Evolutionary conservation across 108 stramenopile genomes (phyloP).

Genomic region (Seminavis robusta): DNA sequence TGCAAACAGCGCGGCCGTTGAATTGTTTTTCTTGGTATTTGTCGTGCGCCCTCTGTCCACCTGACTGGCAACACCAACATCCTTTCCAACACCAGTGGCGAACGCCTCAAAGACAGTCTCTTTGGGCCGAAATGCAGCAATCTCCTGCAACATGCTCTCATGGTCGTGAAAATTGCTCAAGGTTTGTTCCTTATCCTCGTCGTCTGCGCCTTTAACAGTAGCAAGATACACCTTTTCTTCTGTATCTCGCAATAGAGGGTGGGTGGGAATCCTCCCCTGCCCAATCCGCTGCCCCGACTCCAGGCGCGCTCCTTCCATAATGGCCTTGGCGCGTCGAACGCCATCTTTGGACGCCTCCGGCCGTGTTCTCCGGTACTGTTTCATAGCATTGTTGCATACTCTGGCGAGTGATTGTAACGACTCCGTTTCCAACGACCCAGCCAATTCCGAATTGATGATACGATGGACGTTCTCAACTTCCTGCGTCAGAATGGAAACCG

Average conservation of each 20-base stretch:
- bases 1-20: slow-evolving; percentile 67
- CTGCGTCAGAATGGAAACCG: slow-evolving; percentile 85
- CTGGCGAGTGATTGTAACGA: slow-evolving; percentile 51
- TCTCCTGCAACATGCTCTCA: slow-evolving; percentile 77
- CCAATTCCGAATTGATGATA: slow-evolving; percentile 75
- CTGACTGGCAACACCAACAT: slow-evolving; percentile 64
- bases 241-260: slow-evolving; percentile 69
- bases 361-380: slow-evolving; percentile 91
- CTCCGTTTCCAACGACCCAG: slow-evolving; percentile 69
- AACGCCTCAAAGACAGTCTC: slow-evolving; percentile 97
- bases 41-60: slow-evolving; percentile 74
- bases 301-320: slow-evolving; percentile 76
- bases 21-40: slow-evolving; percentile 41
- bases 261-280: slow-evolving; percentile 59
- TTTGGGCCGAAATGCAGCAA: slow-evolving; percentile 93
- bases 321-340: slow-evolving; percentile 78
- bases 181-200: slow-evolving; percentile 25
- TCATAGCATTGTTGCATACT: slow-evolving; percentile 87
- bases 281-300: slow-evolving; percentile 59
- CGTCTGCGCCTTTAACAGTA: neutral
- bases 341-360: slow-evolving; percentile 87
- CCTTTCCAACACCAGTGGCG: slow-evolving; percentile 81
- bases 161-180: slow-evolving; percentile 52
- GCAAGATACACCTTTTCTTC: slow-evolving; percentile 26
- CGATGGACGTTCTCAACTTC: slow-evolving; percentile 91